Base-by-base conservation (phyloP, 768 basidiomycete species). In the Serendipita sp. region DNA sequence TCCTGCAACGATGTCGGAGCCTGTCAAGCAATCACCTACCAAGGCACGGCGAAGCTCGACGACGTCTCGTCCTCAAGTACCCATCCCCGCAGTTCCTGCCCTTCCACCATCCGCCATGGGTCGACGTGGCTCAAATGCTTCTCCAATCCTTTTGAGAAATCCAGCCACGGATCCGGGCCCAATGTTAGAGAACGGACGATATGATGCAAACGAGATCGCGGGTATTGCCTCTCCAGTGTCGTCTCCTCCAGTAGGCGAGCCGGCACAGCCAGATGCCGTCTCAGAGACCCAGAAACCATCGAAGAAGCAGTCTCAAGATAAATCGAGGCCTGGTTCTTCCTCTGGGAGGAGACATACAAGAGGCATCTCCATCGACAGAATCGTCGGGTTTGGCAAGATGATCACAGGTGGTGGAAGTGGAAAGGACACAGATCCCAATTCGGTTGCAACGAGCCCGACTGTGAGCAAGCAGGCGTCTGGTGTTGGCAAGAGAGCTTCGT, bases 341-440 rank as follows among this genome's bases (percentile, higher is more conserved):
- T 38, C 62, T 60, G 52, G 52, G 11, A 15, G 52, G 11, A 80
- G 85, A 28, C 83, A 85, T 68, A 78, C 79, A 65, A 83, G 84
- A 68, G 87, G 86, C 7, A 75, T 88, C 66, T 89, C 88, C 2
- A 75, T 90, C 68, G 89, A 91, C 76, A 86, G 85, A 72, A 83
- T 91, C 10, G 52, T 54, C 68, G 86, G 85, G 8, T 77, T 91
- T 2, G 82, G 83, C 63, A 90, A 88, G 75, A 81, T 91, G 64
- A 86, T 91, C 64, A 81, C 81, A 36, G n/a, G 52, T 48, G 41
- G 58, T 34, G 23, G 23, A 23, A 23, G 23, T 23, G 64, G 64
- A 56, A 48, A 52, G 45, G 64, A 65, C 34, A 13, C 23, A 7
- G 51, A 52, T 41, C 34, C 63, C 44, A 64, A 18, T 18, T 18